Evolutionary conservation across 805 yeast genomes (phyloP), one percentile per base, ranked within the genome.

Genomic region (Candida arabinofermentans): DNA sequence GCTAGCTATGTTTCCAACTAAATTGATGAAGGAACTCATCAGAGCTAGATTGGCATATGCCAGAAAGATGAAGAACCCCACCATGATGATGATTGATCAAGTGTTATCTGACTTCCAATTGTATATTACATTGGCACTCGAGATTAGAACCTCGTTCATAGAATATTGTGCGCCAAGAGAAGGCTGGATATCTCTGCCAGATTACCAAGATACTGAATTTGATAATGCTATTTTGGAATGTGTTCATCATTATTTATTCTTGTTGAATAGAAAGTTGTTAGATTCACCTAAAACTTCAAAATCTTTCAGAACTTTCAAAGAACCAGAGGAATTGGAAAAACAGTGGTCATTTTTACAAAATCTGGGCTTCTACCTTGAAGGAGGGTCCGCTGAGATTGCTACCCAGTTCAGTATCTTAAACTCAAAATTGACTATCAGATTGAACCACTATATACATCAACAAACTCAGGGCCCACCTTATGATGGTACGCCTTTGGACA

Each of bases 21-120:
- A 77, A 47, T 67, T 93, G 34, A 81, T 89, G 53, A 83, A 82
- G 54, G 96, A 87, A 53, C 75, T 87, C 39, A 83, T 90, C 33
- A 73, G 74, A 27, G 75, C 86, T 32, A 74, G 97, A 50, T 67
- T 91, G 34, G 68, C 73, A 2, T 89, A 86, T 58, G 96, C 97
- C 2, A 72, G 76, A 59, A 84, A 83, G 55, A 65, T 91, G 36
- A 78, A 75, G 39, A 85, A 83, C 53, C 96, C 96, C 2, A 89
- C 97, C 0, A 78, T 90, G 80, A 85, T 88, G 89, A 86, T 88
- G 82, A 86, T 93, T 51, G 99, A 93, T 62, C 96, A 91, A 64
- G 83, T 88, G 75, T 76, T 91, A 46, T 89, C 79, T 35, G 96
- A 88, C 59, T 84, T 91, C 58, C 81, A 81, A 50, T 74, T 81